These are phyloP conservation scores for Dictyostelium intermedium DNA, from an alignment of 78 protist species.

Conservation along the genomic window DNA sequence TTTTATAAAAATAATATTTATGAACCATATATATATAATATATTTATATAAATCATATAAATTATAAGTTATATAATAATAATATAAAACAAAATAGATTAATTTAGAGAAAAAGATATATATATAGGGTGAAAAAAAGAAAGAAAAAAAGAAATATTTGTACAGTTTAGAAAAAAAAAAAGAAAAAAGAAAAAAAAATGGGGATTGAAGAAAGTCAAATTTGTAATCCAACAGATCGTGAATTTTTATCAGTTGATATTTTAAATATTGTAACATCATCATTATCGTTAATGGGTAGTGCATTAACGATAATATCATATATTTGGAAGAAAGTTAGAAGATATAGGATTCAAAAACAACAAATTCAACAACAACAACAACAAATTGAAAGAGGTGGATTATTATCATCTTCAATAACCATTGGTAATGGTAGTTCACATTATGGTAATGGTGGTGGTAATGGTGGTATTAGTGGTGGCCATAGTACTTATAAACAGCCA, in stretches of 20 bases:
- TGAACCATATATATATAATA: no score
- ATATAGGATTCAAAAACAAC: not conserved
- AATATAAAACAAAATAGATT: no score
- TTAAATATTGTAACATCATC: slow-evolving; percentile 32
- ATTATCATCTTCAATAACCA: not conserved
- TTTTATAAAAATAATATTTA: no score
- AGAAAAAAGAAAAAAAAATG: not conserved
- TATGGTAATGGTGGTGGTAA: not conserved
- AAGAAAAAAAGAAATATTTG: not conserved
- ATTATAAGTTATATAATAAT: no score
- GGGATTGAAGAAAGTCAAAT: not conserved
- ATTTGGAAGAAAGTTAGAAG: not conserved
- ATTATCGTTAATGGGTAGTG: slow-evolving; percentile 51
- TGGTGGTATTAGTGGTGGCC: not conserved
- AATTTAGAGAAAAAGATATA: no score
- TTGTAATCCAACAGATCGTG: not conserved
- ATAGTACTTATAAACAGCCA: not conserved
- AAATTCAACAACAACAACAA: not conserved
- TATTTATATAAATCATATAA: no score
- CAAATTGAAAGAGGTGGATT: not conserved
- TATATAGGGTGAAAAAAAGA: not conserved
- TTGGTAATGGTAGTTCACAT: not conserved
- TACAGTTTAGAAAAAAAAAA: not conserved
- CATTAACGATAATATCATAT: slow-evolving; percentile 32
- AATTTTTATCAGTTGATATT: slow-evolving; percentile 9